Percentiles rank a stretch among this genome's conserved stretches.
Evolutionary conservation across 805 yeast species (phyloP).

Genomic region (Pichia nanzhaoensis): DNA sequence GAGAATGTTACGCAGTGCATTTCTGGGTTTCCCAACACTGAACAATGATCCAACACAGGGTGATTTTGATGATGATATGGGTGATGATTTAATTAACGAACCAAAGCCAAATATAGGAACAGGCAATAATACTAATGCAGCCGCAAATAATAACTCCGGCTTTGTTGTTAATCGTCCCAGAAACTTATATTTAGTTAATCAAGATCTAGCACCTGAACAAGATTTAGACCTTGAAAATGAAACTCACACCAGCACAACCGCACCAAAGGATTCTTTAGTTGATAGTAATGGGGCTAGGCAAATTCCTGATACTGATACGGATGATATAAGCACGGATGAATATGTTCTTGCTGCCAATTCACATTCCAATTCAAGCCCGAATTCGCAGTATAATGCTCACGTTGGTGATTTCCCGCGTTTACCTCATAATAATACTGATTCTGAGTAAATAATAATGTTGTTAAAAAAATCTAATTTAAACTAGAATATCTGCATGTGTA

Average conservation of each 20-base stretch:
- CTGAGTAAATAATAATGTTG: too few relatives aligned
- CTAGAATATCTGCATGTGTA: too few relatives aligned
- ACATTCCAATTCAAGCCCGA: too few relatives aligned
- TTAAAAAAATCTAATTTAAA: too few relatives aligned
- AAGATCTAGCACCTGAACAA: neutral
- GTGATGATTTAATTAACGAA: slow-evolving; percentile 12
- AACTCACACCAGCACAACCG: neutral
- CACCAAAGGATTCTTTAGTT: too few relatives aligned
- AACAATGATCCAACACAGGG: slow-evolving; percentile 16
- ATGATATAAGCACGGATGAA: slow-evolving; percentile 1
- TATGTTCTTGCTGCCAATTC: slow-evolving; percentile 4
- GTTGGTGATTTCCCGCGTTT: too few relatives aligned
- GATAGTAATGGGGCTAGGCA: too few relatives aligned
- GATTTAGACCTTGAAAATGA: slow-evolving; percentile 1
- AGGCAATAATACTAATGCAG: slow-evolving; percentile 6
- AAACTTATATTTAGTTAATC: slow-evolving; percentile 21
- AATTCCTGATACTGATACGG: neutral
- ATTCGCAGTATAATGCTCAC: too few relatives aligned
- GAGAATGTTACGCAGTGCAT: slow-evolving; percentile 10
- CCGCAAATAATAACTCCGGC: slow-evolving; percentile 17
- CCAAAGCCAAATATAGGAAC: slow-evolving; percentile 12
- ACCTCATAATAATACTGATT: too few relatives aligned
- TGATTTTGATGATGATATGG: slow-evolving; percentile 23
- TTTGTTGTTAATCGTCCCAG: slow-evolving; percentile 28
- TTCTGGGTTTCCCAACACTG: slow-evolving; percentile 22